Evolutionary conservation across 1,284 basidiomycete genomes (phyloP).

Genomic region (Sporisorium graminicola): DNA sequence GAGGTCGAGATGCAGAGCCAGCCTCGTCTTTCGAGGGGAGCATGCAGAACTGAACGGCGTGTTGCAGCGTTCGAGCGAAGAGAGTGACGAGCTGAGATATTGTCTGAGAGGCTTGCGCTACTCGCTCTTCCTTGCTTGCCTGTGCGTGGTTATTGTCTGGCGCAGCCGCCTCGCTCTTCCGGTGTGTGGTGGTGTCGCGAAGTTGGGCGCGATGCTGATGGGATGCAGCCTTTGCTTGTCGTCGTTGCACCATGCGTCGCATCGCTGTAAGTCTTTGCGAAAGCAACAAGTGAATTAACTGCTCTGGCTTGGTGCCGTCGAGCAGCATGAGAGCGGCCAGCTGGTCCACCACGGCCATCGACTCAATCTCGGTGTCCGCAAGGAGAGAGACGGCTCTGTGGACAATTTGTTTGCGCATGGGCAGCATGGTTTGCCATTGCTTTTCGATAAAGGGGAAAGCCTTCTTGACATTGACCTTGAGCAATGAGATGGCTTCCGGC

Average conservation of each 20-base stretch:
- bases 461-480: constrained; percentile 42
- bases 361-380: constrained; percentile 40
- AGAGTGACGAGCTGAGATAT: constrained; percentile 32
- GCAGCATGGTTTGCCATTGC: constrained; percentile 53
- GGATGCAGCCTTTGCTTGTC: neutral
- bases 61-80: constrained; percentile 43
- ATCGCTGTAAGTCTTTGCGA: constrained; percentile 43
- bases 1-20: constrained; percentile 5
- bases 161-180: neutral
- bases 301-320: constrained; percentile 35
- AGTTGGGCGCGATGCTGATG: constrained; percentile 10
- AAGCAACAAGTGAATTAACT: constrained; percentile 31
- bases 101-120: constrained; percentile 25
- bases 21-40: constrained; percentile 13
- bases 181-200: neutral
- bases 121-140: constrained; percentile 8
- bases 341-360: constrained; percentile 41
- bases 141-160: neutral
- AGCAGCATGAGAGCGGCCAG: constrained; percentile 46
- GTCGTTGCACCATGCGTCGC: constrained; percentile 25
- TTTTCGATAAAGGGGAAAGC: constrained; percentile 57
- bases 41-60: constrained; percentile 34
- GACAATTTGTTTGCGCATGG: constrained; percentile 57
- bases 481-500: constrained; percentile 29
- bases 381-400: constrained; percentile 43